These are phyloP conservation scores for Blastomyces percursus DNA, from an alignment of 2,329 filamentous ascomycete genomes.

Conservation along the genomic window DNA sequence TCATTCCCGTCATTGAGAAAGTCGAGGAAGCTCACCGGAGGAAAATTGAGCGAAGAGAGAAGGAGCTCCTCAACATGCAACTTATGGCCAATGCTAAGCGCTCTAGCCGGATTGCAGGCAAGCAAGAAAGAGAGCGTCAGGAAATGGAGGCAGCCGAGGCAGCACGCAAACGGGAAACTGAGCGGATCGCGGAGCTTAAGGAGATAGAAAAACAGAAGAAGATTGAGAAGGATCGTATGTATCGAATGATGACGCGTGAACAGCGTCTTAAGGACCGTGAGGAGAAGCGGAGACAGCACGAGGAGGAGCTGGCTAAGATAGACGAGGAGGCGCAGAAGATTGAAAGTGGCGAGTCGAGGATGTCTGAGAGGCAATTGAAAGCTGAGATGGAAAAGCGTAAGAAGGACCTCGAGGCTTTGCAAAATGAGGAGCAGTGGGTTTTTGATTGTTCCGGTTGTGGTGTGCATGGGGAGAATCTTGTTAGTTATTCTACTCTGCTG, in stretches of 20 bases:
- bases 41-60: constrained; percentile 64
- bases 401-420: constrained; percentile 62
- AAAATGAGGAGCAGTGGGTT: constrained; percentile 73
- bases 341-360: constrained; percentile 45
- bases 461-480: constrained; percentile 68
- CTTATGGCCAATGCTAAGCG: constrained; percentile 90
- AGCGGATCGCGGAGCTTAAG: constrained; percentile 51
- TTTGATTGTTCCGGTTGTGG: constrained; percentile 90
- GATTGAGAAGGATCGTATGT: constrained; percentile 63
- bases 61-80: constrained; percentile 67
- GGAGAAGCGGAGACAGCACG: constrained; percentile 66
- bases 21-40: constrained; percentile 57
- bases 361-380: constrained; percentile 71
- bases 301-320: constrained; percentile 69
- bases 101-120: constrained; percentile 77
- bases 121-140: constrained; percentile 64
- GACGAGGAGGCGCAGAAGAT: constrained; percentile 61
- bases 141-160: constrained; percentile 62
- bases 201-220: constrained; percentile 52
- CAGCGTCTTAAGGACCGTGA: constrained; percentile 79
- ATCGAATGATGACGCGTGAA: constrained; percentile 71
- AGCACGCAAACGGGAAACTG: constrained; percentile 52
- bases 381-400: constrained; percentile 71
- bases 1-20: constrained; percentile 75
- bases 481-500: constrained; percentile 23